Conservation (phyloP, 768 basidiomycete species). For the Tylopilus felleus region DNA sequence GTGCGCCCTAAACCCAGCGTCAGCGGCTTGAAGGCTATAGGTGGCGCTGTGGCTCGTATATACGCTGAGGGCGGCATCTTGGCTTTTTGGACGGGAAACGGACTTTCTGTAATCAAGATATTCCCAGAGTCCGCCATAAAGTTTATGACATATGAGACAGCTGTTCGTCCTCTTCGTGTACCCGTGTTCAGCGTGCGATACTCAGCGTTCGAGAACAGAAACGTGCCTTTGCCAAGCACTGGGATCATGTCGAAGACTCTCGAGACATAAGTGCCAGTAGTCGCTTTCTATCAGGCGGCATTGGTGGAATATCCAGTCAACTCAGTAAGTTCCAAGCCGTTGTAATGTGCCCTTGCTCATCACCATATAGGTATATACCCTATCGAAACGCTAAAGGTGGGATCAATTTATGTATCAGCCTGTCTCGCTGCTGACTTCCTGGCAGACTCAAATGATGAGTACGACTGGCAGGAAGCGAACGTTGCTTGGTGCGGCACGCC, state of each 20-base stretch:
- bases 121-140: constrained; percentile 99
- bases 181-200: constrained; percentile 10
- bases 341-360: constrained; percentile 14
- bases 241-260: constrained; percentile 86
- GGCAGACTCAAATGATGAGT: constrained; percentile 95
- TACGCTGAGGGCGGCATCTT: constrained; percentile 86
- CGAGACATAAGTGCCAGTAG: constrained; percentile 87
- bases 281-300: constrained; percentile 91
- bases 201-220: constrained; percentile 53
- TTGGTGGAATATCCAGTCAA: constrained; percentile 94
- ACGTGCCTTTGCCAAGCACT: constrained; percentile 88
- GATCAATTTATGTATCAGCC: not conserved
- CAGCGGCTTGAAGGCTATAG: constrained; percentile 62
- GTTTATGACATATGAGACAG: constrained; percentile 92
- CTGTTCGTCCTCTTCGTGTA: constrained; percentile 50
- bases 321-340: constrained; percentile 54
- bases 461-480: constrained; percentile 61
- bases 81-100: constrained; percentile 98
- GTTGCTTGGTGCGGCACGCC: constrained; percentile 59
- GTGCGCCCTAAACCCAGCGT: constrained; percentile 42
- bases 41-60: constrained; percentile 71
- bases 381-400: constrained; percentile 90
- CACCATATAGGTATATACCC: constrained; percentile 80
- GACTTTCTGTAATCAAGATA: constrained; percentile 90
- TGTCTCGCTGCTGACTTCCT: constrained; percentile 3